Evolutionary conservation across 2,329 filamentous ascomycete species (phyloP), one percentile per base, ranked within the genome.

Genomic region (Scedosporium aurantiacum): DNA sequence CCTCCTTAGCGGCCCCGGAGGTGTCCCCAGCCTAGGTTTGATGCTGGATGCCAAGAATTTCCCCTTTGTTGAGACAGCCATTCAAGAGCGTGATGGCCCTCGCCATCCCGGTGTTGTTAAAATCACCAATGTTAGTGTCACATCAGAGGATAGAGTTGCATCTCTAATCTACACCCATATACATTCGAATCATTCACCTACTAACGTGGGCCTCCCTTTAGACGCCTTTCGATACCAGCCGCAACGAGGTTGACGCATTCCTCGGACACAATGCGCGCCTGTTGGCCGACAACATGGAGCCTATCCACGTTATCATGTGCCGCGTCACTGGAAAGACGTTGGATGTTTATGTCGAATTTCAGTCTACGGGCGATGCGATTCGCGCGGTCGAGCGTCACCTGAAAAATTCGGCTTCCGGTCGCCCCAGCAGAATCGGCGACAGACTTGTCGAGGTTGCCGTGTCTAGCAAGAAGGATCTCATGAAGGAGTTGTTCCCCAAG

Each of bases 261-360:
- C 73, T 86, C 18, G 83, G 83, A 2, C 79, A 80, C 58, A 84
- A 81, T 65, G 78, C 81, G 23, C 79, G 76, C 62, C 76, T 85
- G 40, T 69, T 84, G 56, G 79, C 77, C 32, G 82, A 85, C 63
- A 69, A 67, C 1, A 75, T 81, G 5, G 82, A 84, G 66, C 79
- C 81, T 0, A 74, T 86, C 6, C 83, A 86, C 63, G 84, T 86
- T 64, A 82, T 85, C 65, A 85, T 86, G 82, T 83, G 86, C 61
- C 78, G 82, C n/a, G 75, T 79, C 23, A 82, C 81, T 2, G 79
- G 79, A 67, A 86, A 85, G 76, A 86, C 83, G 0, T 79, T 83
- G 70, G 83, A 86, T 63, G 81, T 79, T 3, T 86, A 80, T 63
- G 78, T 84, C 50, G 83, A 86, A 70, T 84, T 86, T 62, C 67